These are phyloP conservation scores for Leccinum variicolor DNA, from an alignment of 768 basidiomycete species.

Conservation along the genomic window DNA sequence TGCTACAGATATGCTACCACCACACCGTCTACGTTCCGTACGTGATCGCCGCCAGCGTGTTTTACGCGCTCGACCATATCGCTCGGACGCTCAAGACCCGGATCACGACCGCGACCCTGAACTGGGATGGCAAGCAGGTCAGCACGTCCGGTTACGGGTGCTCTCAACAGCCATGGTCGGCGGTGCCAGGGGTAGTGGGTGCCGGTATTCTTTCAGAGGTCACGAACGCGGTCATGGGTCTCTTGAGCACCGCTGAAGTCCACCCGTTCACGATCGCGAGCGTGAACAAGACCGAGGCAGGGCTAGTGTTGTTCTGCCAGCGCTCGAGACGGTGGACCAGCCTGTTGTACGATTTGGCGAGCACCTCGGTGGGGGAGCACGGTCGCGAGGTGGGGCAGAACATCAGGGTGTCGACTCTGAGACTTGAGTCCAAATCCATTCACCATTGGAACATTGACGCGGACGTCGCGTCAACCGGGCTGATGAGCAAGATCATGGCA, in stretches of 20 bases:
- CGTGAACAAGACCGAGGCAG: slow-evolving; percentile 51
- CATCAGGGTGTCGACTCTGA: no score
- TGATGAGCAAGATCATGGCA: no score
- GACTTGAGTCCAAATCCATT: no score
- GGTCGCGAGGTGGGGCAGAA: slow-evolving; percentile 23
- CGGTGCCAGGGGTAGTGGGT: background rate
- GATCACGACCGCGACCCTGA: no score
- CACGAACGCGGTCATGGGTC: slow-evolving; percentile 41
- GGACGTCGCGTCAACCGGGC: no score
- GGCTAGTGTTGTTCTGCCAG: slow-evolving; percentile 67
- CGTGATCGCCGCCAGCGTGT: slow-evolving; percentile 43
- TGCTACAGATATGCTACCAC: slow-evolving; percentile 48
- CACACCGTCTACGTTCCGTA: slow-evolving; percentile 49
- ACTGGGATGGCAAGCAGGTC: slow-evolving; percentile 16
- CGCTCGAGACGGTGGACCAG: slow-evolving; percentile 64
- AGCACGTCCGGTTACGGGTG: slow-evolving; percentile 73
- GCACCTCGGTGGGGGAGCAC: slow-evolving; percentile 31
- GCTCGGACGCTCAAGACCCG: slow-evolving; percentile 61
- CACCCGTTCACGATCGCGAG: slow-evolving; percentile 87
- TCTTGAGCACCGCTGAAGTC: slow-evolving; percentile 52
- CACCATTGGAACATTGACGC: no score
- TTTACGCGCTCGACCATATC: slow-evolving; percentile 60
- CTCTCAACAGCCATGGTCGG: slow-evolving; percentile 39
- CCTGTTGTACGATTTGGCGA: slow-evolving; percentile 50
- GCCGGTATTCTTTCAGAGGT: background rate